phyloP scores from a whole-genome alignment of 2,329 filamentous ascomycete genomes.

The Clarireedia paspali region DNA sequence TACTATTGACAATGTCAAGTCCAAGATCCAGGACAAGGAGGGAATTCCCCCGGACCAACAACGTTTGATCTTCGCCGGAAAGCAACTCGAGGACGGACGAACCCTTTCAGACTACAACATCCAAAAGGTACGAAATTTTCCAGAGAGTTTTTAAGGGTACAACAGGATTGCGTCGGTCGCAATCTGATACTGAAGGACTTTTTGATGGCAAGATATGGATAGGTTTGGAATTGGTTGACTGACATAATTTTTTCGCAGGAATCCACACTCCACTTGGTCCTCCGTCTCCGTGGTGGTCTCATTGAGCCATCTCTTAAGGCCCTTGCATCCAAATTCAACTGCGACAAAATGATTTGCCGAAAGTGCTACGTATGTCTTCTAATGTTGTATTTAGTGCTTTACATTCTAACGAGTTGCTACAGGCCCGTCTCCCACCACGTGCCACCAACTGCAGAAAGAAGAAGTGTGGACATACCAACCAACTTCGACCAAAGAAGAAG shows the following conservation, averaged over 20 bases:
- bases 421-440: constrained; percentile 86
- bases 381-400: background rate
- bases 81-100: constrained; percentile 98
- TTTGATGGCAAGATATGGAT: background rate
- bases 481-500: constrained; percentile 99
- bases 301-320: constrained; percentile 99
- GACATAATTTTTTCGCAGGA: constrained; percentile 49
- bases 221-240: constrained; percentile 9
- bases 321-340: constrained; percentile 99
- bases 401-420: constrained; percentile 16
- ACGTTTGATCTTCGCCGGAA: constrained; percentile 97
- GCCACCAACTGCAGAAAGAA: constrained; percentile 99
- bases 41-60: constrained; percentile 97
- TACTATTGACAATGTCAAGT: constrained; percentile 99
- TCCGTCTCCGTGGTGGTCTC: constrained; percentile 98
- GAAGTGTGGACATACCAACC: constrained; percentile 99
- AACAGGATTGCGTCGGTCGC: background rate
- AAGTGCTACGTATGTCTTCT: constrained; percentile 89
- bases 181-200: too few species aligned
- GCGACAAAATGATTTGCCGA: constrained; percentile 99
- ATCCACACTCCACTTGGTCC: constrained; percentile 96
- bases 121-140: constrained; percentile 64
- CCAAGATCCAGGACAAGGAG: constrained; percentile 99
- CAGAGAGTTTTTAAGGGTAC: background rate
- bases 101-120: constrained; percentile 99